Evolutionary conservation across 495 filamentous ascomycete genomes (phyloP).

Genomic region (Bombardia bombarda): DNA sequence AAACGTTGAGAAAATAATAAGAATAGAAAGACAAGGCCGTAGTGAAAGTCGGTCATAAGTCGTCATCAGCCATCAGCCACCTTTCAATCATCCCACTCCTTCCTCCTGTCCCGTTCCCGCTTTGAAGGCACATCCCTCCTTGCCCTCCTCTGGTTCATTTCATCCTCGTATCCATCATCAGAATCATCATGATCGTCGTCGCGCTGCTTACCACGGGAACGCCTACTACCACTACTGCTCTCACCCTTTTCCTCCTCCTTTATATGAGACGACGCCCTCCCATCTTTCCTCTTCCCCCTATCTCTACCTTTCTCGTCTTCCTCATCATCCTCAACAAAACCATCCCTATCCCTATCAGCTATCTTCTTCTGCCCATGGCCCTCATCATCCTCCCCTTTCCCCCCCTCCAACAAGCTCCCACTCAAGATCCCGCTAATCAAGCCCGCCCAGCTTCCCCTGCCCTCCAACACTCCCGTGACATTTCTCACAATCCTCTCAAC

Average conservation of each 20-base stretch:
- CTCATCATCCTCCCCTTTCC: neutral
- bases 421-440: conserved; percentile 20
- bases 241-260: neutral
- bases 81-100: conserved; percentile 3
- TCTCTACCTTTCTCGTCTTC: conserved; percentile 1
- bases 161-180: conserved; percentile 12
- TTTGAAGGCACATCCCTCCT: conserved; percentile 1
- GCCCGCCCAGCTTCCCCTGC: conserved; percentile 17
- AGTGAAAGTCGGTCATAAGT: conserved; percentile 12
- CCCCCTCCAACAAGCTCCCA: conserved; percentile 17
- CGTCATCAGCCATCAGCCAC: neutral
- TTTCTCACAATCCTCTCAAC: conserved; percentile 22
- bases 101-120: conserved; percentile 1
- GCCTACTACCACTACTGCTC: neutral
- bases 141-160: conserved; percentile 8
- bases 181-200: conserved; percentile 7
- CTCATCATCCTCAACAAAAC: conserved; percentile 3
- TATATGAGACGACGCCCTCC: neutral
- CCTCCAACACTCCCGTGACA: conserved; percentile 29
- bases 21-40: conserved; percentile 1
- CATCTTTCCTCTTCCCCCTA: neutral
- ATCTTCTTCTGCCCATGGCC: neutral
- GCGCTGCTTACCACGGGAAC: neutral
- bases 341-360: neutral
- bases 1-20: neutral